These are phyloP conservation scores for Sporothrix sp. DNA, from an alignment of 2,329 filamentous ascomycete species.

Conservation along the genomic window DNA sequence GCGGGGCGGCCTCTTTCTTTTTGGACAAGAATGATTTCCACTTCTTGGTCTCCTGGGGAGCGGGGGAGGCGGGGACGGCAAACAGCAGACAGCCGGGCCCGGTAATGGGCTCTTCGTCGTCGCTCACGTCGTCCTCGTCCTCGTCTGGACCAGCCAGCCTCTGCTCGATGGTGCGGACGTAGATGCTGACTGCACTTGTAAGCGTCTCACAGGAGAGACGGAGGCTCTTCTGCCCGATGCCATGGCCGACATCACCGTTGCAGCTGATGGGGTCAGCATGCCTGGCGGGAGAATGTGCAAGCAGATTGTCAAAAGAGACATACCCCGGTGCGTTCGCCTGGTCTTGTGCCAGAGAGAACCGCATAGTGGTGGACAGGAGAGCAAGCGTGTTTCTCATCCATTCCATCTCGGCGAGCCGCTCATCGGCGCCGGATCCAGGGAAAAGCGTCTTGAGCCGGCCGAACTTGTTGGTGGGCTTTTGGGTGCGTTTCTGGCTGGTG, in stretches of 20 bases:
- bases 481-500: constrained; percentile 5
- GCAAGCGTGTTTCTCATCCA: constrained; percentile 17
- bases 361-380: constrained; percentile 9
- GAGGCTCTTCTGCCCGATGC: background rate
- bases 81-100: constrained; percentile 3
- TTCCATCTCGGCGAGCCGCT: constrained; percentile 15
- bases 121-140: constrained; percentile 4
- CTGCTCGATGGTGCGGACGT: constrained; percentile 9
- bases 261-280: background rate
- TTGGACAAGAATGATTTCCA: background rate
- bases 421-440: constrained; percentile 8
- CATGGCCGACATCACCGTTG: background rate
- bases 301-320: no score
- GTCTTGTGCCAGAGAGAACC: constrained; percentile 1
- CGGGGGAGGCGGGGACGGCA: background rate
- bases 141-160: constrained; percentile 2
- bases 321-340: background rate
- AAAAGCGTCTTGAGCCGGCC: constrained; percentile 14
- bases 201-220: constrained; percentile 8
- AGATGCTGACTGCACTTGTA: constrained; percentile 9
- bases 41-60: background rate
- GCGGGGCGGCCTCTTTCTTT: background rate
- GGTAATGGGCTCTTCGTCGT: constrained; percentile 10
- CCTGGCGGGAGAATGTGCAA: no score
- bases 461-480: constrained; percentile 8